phyloP scores from a whole-genome alignment of 2,329 filamentous ascomycete species.

The Alternaria ethzedia region DNA sequence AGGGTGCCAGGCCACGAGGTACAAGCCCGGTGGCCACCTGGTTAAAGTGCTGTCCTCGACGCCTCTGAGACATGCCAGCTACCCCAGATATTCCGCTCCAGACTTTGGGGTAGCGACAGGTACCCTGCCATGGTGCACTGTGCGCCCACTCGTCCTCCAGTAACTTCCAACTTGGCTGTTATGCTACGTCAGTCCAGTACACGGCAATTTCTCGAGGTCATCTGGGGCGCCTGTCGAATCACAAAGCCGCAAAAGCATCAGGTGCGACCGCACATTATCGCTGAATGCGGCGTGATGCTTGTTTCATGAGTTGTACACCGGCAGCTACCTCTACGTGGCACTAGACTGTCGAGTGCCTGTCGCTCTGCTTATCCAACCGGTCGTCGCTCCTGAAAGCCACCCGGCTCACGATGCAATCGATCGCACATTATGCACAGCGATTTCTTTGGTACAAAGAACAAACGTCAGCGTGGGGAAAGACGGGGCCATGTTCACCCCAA shows the following conservation, averaged over 20 bases:
- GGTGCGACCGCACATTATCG: conserved; percentile 39
- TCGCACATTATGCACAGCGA: not conserved
- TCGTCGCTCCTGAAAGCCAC: conserved; percentile 15
- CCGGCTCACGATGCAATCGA: conserved; percentile 14
- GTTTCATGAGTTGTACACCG: conserved; percentile 51
- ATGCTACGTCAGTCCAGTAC: conserved; percentile 40
- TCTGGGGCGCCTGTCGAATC: conserved; percentile 43
- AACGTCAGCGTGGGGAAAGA: not conserved
- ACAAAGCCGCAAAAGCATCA: conserved; percentile 42
- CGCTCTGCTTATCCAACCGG: not conserved
- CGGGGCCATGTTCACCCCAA: not conserved
- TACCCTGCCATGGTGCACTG: conserved; percentile 25
- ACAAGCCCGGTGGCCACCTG: conserved; percentile 20
- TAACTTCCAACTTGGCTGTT: conserved; percentile 15
- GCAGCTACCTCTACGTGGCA: conserved; percentile 36
- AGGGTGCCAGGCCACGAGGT: conserved; percentile 31
- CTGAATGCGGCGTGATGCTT: conserved; percentile 42
- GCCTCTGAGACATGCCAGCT: conserved; percentile 23
- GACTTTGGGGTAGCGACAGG: conserved; percentile 21
- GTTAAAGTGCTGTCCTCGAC: conserved; percentile 13
- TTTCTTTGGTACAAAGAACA: conserved; percentile 1
- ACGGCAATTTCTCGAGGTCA: conserved; percentile 44
- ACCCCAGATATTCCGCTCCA: conserved; percentile 28
- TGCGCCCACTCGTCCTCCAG: conserved; percentile 20
- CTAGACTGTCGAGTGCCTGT: conserved; percentile 21